Conservation (phyloP, 2,329 filamentous ascomycete genomes). For the Coniosporium tulheliwenetii region DNA sequence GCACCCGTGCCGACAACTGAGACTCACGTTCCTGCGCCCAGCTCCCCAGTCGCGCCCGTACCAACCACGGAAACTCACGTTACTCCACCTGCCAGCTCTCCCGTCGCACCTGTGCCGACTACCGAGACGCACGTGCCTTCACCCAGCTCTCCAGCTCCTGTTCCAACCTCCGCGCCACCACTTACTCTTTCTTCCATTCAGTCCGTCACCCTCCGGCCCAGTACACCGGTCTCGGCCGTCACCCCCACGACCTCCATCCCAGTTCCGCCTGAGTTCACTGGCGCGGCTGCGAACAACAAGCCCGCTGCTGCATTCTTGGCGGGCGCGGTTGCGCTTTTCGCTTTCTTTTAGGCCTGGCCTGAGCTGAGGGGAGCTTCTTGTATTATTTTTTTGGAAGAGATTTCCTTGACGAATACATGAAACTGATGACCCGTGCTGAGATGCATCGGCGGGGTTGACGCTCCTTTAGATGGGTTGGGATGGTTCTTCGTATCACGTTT, state of each 20-base stretch:
- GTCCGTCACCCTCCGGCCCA: conserved; percentile 1
- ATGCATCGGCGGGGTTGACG: too few species aligned
- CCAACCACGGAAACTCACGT: neutral
- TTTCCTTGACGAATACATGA: too few species aligned
- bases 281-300: conserved; percentile 19
- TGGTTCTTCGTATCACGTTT: too few species aligned
- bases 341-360: conserved; percentile 16
- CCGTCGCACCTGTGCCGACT: neutral
- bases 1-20: neutral
- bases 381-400: too few species aligned
- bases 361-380: too few species aligned
- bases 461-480: too few species aligned
- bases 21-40: neutral
- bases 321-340: conserved; percentile 21
- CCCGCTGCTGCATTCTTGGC: conserved; percentile 20
- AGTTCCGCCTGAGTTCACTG: conserved; percentile 12
- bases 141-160: neutral
- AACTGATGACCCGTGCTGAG: too few species aligned
- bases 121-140: neutral
- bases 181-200: neutral
- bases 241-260: conserved; percentile 3
- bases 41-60: neutral
- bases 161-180: neutral
- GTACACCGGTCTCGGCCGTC: conserved; percentile 1
- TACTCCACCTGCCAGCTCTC: too few species aligned